A percentile compares a stretch with the other conserved stretches of the same genome.
Conservation (phyloP, 2,329 filamentous ascomycete genomes). For the Hortaea sp. region DNA sequence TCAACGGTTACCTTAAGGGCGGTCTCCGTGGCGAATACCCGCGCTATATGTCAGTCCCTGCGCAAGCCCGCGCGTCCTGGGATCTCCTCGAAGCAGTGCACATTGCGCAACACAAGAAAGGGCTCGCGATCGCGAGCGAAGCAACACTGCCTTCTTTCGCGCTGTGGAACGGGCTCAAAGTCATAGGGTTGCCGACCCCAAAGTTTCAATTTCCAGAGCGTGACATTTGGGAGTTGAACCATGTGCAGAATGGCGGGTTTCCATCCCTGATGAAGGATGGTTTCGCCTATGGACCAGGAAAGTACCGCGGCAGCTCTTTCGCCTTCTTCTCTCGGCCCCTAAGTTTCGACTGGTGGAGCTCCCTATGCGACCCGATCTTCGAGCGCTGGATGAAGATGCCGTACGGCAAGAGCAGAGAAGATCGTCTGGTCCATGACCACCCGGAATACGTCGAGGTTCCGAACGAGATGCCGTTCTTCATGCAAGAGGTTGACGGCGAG, state of each 20-base stretch:
- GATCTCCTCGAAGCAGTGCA: conserved; percentile 25
- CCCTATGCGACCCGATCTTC: conserved; percentile 24
- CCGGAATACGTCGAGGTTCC: conserved; percentile 1
- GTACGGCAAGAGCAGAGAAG: neutral
- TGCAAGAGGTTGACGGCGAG: conserved; percentile 18
- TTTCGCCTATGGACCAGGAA: neutral
- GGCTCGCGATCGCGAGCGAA: conserved; percentile 1
- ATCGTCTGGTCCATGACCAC: neutral
- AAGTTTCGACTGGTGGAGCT: conserved; percentile 24
- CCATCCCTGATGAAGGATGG: neutral
- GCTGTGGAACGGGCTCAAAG: neutral
- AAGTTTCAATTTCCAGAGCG: neutral
- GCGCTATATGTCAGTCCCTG: conserved; percentile 29
- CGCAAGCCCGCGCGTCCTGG: conserved; percentile 26
- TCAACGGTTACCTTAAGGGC: conserved; percentile 24
- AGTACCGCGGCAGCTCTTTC: conserved; percentile 13
- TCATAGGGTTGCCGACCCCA: neutral
- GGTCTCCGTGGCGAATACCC: conserved; percentile 17
- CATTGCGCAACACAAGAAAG: conserved; percentile 23
- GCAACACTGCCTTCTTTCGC: neutral
- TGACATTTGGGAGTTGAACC: neutral
- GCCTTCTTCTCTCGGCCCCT: conserved; percentile 12
- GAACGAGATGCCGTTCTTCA: conserved; percentile 18
- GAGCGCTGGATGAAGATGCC: conserved; percentile 22
- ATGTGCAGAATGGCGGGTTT: neutral